A percentile compares a stretch with the other conserved stretches of the same genome.
phyloP scores from a whole-genome alignment of 2,329 filamentous ascomycete genomes.

The Neocatenulostroma microsporum region DNA sequence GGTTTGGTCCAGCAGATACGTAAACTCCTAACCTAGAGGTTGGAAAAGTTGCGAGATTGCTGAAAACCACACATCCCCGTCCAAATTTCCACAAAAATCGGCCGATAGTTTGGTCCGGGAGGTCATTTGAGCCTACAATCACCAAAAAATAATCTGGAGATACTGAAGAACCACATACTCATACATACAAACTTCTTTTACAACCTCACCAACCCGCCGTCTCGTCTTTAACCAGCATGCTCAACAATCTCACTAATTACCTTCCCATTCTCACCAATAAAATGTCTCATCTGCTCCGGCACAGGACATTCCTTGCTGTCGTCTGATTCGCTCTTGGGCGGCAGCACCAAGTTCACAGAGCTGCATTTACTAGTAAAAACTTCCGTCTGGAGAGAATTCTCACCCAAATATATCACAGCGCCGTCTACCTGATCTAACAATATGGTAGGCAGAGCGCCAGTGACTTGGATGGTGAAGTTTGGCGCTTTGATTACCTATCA shows the following conservation, averaged over 20 bases:
- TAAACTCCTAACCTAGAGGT: too few species aligned
- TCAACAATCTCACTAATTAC: slow-evolving; percentile 91
- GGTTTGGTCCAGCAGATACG: too few species aligned
- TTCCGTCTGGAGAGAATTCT: slow-evolving; percentile 68
- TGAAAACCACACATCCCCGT: too few species aligned
- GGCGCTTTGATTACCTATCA: slow-evolving; percentile 93
- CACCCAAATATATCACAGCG: slow-evolving; percentile 76
- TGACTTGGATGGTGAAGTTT: slow-evolving; percentile 78
- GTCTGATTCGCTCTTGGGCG: slow-evolving; percentile 55
- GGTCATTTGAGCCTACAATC: too few species aligned
- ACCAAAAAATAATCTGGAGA: too few species aligned
- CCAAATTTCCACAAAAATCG: too few species aligned
- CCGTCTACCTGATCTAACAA: slow-evolving; percentile 90
- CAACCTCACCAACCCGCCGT: neutral
- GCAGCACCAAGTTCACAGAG: slow-evolving; percentile 79
- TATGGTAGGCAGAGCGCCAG: slow-evolving; percentile 77
- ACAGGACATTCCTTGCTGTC: slow-evolving; percentile 84
- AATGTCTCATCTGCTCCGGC: slow-evolving; percentile 83
- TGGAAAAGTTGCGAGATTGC: too few species aligned
- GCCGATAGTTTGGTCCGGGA: too few species aligned
- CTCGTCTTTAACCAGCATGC: slow-evolving; percentile 61
- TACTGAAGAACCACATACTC: too few species aligned
- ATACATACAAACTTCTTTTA: too few species aligned
- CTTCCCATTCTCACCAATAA: slow-evolving; percentile 65
- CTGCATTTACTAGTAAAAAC: slow-evolving; percentile 85